Conservation (phyloP, 2,329 filamentous ascomycete species). For the Talaromyces rugulosus region DNA sequence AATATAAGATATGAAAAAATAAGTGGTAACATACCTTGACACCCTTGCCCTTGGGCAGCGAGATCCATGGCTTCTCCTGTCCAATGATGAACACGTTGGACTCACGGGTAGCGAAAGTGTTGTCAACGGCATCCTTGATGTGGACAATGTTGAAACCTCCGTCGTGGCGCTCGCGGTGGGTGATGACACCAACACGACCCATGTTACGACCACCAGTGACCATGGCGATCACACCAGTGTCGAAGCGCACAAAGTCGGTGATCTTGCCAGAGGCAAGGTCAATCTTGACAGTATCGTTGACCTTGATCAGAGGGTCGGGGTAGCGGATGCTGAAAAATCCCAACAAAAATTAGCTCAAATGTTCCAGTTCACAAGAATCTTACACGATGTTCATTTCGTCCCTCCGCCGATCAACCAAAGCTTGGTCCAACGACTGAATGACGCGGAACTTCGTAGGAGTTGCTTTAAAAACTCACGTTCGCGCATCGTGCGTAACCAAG, state of each 20-base stretch:
- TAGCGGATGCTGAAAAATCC: slow-evolving; percentile 78
- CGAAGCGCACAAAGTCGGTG: slow-evolving; percentile 96
- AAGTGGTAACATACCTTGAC: slow-evolving; percentile 63
- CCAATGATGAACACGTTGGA: slow-evolving; percentile 99
- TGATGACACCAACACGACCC: slow-evolving; percentile 99
- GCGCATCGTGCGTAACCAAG: slow-evolving; percentile 99
- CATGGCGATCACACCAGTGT: slow-evolving; percentile 97
- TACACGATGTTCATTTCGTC: slow-evolving; percentile 28
- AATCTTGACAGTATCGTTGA: slow-evolving; percentile 99
- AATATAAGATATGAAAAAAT: background rate
- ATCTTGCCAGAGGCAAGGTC: slow-evolving; percentile 97
- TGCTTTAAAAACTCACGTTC: slow-evolving; percentile 81
- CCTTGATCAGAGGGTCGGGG: slow-evolving; percentile 96
- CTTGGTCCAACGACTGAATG: slow-evolving; percentile 99
- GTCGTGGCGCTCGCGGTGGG: slow-evolving; percentile 99
- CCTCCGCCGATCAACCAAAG: slow-evolving; percentile 67
- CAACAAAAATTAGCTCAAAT: slow-evolving; percentile 27
- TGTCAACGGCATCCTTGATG: slow-evolving; percentile 99
- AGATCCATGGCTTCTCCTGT: slow-evolving; percentile 98
- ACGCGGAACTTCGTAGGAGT: slow-evolving; percentile 64
- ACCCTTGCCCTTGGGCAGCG: slow-evolving; percentile 99
- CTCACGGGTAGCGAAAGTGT: slow-evolving; percentile 99
- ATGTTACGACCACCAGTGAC: slow-evolving; percentile 99
- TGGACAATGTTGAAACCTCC: slow-evolving; percentile 99
- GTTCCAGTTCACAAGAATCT: slow-evolving; percentile 22